These are phyloP conservation scores for Mycena leptocephala DNA, from an alignment of 768 basidiomycete genomes.

Conservation along the genomic window DNA sequence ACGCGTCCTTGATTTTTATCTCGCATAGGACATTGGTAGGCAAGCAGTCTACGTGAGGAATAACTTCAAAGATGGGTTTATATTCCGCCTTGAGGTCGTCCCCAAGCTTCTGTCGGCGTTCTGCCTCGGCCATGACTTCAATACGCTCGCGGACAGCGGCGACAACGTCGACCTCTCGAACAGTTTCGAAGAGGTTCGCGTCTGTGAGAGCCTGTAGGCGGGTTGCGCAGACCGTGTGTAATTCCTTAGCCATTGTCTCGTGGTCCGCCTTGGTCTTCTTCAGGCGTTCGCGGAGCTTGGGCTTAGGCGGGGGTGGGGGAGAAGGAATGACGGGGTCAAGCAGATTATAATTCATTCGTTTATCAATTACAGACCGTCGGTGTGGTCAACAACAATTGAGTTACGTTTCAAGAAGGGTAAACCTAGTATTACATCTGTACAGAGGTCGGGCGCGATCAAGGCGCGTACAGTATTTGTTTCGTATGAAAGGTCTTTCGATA, in stretches of 20 bases:
- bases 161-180: neutral
- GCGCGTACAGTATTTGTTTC: neutral
- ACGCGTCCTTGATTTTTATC: constrained; percentile 40
- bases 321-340: neutral
- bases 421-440: neutral
- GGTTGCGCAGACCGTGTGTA: neutral
- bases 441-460: neutral
- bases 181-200: neutral
- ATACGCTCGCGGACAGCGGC: neutral
- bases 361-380: neutral
- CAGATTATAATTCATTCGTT: neutral
- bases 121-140: neutral
- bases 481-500: neutral
- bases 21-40: constrained; percentile 38
- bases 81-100: constrained; percentile 27
- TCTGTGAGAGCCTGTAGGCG: neutral
- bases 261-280: neutral
- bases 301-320: neutral
- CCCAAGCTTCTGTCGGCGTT: neutral
- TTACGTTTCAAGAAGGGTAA: neutral
- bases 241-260: neutral
- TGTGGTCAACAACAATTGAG: neutral
- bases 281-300: neutral
- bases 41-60: constrained; percentile 41
- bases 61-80: constrained; percentile 33